Evolutionary conservation across 73 alveolate species (phyloP).

Genomic region (Chromera velia): DNA sequence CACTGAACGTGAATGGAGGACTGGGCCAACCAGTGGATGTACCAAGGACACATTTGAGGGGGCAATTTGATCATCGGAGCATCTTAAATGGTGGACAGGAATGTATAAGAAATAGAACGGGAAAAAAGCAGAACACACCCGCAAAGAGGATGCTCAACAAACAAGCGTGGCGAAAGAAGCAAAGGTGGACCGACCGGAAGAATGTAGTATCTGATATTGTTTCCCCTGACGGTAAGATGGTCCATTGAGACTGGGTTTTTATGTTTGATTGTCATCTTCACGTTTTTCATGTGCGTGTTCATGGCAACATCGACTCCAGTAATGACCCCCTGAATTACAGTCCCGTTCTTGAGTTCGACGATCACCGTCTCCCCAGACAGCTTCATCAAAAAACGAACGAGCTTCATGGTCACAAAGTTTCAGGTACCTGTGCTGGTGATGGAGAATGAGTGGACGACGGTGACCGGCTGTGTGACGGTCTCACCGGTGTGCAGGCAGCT

Average conservation of each 20-base stretch:
- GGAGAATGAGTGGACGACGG: too few species aligned
- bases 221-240: conserved; percentile 95
- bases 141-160: too few species aligned
- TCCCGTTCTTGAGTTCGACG: conserved; percentile 91
- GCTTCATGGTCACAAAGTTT: conserved; percentile 81
- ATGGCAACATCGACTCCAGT: conserved; percentile 94
- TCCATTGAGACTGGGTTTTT: conserved; percentile 87
- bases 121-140: too few species aligned
- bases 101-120: too few species aligned
- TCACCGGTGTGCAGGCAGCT: too few species aligned
- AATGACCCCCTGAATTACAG: conserved; percentile 64
- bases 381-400: conserved; percentile 88
- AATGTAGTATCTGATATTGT: conserved; percentile 81
- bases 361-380: conserved; percentile 90
- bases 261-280: conserved; percentile 89
- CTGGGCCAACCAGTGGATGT: too few species aligned
- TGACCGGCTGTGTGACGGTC: too few species aligned
- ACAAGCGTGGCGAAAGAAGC: too few species aligned
- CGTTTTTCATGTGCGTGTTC: conserved; percentile 80
- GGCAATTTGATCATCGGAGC: too few species aligned
- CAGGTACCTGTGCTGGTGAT: too few species aligned
- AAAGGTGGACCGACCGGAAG: conserved; percentile 63
- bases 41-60: neutral
- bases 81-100: too few species aligned
- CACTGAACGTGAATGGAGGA: too few species aligned